phyloP scores from a whole-genome alignment of 73 alveolate species.

The Stentor roeselii region DNA sequence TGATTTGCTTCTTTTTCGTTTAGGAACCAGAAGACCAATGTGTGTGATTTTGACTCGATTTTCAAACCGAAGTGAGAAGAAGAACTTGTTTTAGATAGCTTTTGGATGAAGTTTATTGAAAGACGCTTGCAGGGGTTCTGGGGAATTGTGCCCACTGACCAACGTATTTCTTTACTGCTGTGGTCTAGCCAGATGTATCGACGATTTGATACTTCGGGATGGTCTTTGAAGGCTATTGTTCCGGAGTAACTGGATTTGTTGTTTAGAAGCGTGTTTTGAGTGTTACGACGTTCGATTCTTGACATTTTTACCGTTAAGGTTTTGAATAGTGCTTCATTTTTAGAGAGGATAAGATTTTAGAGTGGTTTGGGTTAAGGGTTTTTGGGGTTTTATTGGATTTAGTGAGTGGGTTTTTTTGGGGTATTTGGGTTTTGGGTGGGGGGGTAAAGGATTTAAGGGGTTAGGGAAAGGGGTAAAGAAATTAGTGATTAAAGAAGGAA shows the following conservation, averaged over 20 bases:
- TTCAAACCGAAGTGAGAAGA: background rate
- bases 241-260: background rate
- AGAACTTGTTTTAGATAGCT: background rate
- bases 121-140: slow-evolving; percentile 1
- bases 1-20: background rate
- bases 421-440: no score
- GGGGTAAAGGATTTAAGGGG: no score
- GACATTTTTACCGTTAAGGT: no score
- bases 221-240: background rate
- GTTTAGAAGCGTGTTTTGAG: background rate
- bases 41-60: background rate
- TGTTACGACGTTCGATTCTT: background rate
- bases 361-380: no score
- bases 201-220: background rate
- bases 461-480: no score
- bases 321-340: no score
- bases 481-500: no score
- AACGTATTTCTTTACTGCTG: background rate
- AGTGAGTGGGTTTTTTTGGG: no score
- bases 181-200: background rate
- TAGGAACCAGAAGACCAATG: background rate
- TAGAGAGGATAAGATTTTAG: no score
- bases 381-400: no score
- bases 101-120: background rate
- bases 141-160: slow-evolving; percentile 1